Evolutionary conservation across 306 rosid genomes (phyloP), one percentile per base, ranked within the genome.

Genomic region (Glycine soja): DNA sequence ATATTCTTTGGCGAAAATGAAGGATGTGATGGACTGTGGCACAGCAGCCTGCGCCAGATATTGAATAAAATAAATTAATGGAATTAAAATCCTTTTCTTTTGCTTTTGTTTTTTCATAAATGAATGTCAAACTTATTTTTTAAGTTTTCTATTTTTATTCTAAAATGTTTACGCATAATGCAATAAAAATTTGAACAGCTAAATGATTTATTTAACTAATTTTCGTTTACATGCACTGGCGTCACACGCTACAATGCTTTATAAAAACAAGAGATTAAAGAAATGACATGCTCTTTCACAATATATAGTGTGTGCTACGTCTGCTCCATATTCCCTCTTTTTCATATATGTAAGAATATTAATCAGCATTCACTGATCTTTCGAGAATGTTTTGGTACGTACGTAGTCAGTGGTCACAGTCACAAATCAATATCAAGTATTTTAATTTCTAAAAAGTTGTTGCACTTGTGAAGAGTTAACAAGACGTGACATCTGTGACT

Each of bases 1-100:
- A 54, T 91, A 95, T 76, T 95, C 98, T 87, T 91, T 91, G 15
- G 98, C 99, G 61, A 24, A 95, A 42, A 95, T 93, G 89, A 93
- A 95, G 38, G 99, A 95, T 4, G 98, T 95, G 62, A 95, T 93
- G 40, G 99, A 95, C 8, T 95, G 99, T 51, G 99, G 99, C 10
- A 95, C 50, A 46, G 99, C 99, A 53, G 99, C 90, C 99, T 95
- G 88, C 90, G 80, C 14, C 19, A 61, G 10, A 48, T 0, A 42
- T 0, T 24, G 30, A 24, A 24, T 0, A 24, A 24, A 46, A 11
- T 53, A 30, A 3, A 4, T 45, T n/a, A 51, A 4, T 19, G n/a
- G 38, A 80, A 62, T 18, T 24, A 24, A 19, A 6, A 1, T 9
- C 30, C 4, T 7, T 45, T 59, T 24, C 4, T 18, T 18, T 7